These are phyloP conservation scores for Dunaliella sp. DNA, from an alignment of 139 green algal genomes.

Conservation along the genomic window DNA sequence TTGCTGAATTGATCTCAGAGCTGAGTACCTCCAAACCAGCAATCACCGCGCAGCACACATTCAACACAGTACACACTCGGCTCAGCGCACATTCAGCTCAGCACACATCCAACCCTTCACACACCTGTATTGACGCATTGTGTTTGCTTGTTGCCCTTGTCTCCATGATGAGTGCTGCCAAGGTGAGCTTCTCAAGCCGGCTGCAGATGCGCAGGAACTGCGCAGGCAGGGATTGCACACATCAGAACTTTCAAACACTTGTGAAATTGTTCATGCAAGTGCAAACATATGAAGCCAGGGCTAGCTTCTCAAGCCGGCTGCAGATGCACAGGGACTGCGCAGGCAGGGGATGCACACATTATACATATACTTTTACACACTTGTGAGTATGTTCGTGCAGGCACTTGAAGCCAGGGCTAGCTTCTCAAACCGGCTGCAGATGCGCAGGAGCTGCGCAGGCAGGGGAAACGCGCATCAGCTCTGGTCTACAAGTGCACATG, in stretches of 20 bases:
- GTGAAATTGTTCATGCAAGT: no score
- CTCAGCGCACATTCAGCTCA: no score
- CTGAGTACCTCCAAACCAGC: no score
- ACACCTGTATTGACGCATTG: conserved; percentile 40
- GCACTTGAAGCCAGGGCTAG: conserved; percentile 50
- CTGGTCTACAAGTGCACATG: neutral
- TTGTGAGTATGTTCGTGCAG: neutral
- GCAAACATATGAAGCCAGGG: neutral
- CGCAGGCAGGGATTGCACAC: neutral
- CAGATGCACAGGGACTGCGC: conserved; percentile 46
- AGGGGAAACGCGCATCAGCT: neutral
- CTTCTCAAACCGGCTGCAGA: conserved; percentile 49
- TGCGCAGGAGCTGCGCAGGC: conserved; percentile 45
- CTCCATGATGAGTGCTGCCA: conserved; percentile 71
- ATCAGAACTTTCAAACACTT: neutral
- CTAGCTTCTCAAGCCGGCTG: conserved; percentile 36
- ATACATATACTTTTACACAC: neutral
- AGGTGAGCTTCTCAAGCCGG: conserved; percentile 60
- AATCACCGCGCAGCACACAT: no score
- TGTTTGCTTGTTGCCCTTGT: conserved; percentile 49
- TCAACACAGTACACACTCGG: no score
- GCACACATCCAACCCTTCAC: no score
- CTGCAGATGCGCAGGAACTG: conserved; percentile 52
- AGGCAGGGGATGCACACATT: neutral
- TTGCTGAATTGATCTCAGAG: no score